Evolutionary conservation across 306 rosid genomes (phyloP), one percentile per base, ranked within the genome.

Genomic region (Geum urbanum): DNA sequence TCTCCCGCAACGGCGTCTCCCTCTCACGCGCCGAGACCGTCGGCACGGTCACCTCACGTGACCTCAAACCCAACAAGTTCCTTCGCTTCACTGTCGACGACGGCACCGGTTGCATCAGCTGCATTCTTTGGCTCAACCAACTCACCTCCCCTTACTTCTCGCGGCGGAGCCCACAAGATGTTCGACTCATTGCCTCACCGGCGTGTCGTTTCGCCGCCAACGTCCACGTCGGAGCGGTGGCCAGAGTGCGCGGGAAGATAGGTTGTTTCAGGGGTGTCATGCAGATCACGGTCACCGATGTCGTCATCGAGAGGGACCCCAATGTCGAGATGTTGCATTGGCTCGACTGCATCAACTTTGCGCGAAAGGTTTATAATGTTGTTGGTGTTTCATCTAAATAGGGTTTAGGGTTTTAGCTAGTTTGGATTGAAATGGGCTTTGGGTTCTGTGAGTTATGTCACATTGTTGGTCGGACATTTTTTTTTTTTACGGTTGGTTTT

Each of bases 81-180:
- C 90, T 90, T 65, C 73, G 84, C 46, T 90, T 92, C 71, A 44
- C 47, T 7, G 16, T 90, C 65, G 91, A 88, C 80, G 96, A 88
- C 65, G 98, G 91, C 73, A 86, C 96, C 4, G 91, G 74, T 9
- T 76, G 82, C 79, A 67, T 92, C 75, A 73, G 43, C 39, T 92
- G 96, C 74, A 67, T 92, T 58, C 91, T 92, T 43, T 92, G 96
- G 96, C 98, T 88, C 71, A 90, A 92, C 81, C 87, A 92, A 0
- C 75, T 71, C 41, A 32, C 70, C 1, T 88, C 96, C 5, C 82
- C 89, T 16, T 83, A 67, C 71, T 72, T 83, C 52, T 74, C 87
- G 1, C 86, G 83, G 24, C 84, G 79, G 3, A 74, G 62, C 84
- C 82, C 89, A 0, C 65, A 67, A 13, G 90, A 86, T 67, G 75